Conservation (phyloP, 2,329 filamentous ascomycete species). For the Amesomyces nigricolor region DNA sequence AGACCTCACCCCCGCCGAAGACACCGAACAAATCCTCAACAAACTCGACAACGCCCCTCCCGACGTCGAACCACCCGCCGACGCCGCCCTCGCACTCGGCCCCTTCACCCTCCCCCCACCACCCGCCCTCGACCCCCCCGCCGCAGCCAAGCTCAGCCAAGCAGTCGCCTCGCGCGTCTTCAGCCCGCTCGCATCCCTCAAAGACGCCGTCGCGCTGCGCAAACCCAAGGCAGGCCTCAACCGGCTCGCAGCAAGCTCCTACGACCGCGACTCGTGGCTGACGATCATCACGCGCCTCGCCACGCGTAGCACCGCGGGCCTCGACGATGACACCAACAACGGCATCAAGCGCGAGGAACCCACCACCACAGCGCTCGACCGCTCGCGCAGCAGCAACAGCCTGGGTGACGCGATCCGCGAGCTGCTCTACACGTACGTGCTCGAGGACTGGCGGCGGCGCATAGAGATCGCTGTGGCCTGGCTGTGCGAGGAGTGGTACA, state of each 20-base stretch:
- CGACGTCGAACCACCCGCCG: slow-evolving; percentile 42
- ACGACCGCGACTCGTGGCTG: slow-evolving; percentile 85
- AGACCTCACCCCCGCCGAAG: slow-evolving; percentile 71
- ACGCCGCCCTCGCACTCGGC: slow-evolving; percentile 53
- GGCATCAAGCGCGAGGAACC: slow-evolving; percentile 52
- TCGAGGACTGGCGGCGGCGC: slow-evolving; percentile 85
- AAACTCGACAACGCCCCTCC: slow-evolving; percentile 67
- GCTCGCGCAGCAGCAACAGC: slow-evolving; percentile 37
- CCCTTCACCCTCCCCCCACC: slow-evolving; percentile 77
- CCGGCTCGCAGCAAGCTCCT: slow-evolving; percentile 74
- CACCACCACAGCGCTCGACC: slow-evolving; percentile 24
- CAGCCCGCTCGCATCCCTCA: slow-evolving; percentile 66
- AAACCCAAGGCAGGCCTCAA: slow-evolving; percentile 70
- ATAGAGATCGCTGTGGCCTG: slow-evolving; percentile 89
- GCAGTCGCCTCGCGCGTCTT: slow-evolving; percentile 73
- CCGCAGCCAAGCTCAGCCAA: slow-evolving; percentile 68
- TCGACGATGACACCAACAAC: slow-evolving; percentile 50
- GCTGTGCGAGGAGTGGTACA: slow-evolving; percentile 98
- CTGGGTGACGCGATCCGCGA: slow-evolving; percentile 71
- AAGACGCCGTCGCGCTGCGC: slow-evolving; percentile 57
- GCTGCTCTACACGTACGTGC: slow-evolving; percentile 73
- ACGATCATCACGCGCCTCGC: slow-evolving; percentile 81
- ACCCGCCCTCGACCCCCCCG: slow-evolving; percentile 63
- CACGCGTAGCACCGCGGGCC: slow-evolving; percentile 66
- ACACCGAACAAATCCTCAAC: slow-evolving; percentile 71